Evolutionary conservation across 169 alveolate genomes (phyloP), one percentile per base, ranked within the genome.

Genomic region (Cryptosporidium ubiquitum): DNA sequence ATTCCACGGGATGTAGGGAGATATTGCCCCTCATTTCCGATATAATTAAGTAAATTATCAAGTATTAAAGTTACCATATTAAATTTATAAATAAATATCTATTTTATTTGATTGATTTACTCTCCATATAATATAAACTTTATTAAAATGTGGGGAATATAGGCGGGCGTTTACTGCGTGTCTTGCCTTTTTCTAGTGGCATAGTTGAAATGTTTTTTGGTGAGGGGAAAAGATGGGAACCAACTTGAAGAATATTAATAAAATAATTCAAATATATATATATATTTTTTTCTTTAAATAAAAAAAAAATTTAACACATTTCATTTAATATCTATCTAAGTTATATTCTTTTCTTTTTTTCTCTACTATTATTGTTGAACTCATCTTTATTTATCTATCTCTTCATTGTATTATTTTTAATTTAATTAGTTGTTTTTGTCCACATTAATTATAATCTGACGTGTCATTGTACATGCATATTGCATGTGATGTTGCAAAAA

Each of bases 1-100:
- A 29, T 42, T 29, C 89, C 89, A 61, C 75, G 37, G 66, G 29
- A 35, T 64, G 58, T 73, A 55, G 85, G 70, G 57, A 55, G 85
- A 73, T 73, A 73, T 73, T 73, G 85, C 85, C 85, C 85, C 85
- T 73, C 85, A 52, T 7, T 37, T 23, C 3, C 3, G 58, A 55
- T 14, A n/a, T n/a, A 26, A 57, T 20, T 52, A 7, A 51, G 49
- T 44, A 44, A 47, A 37, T 26, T 16, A 10, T 26, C 18, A 42
- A n/a, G 35, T 33, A 70, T 37, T 14, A 1, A 3, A 20, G 40
- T 70, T 44, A 23, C 10, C 6, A 2, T 5, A 68, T 3, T 14
- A 35, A 20, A 40, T 31, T 39, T 3, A 23, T 37, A 14, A 14
- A 12, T 39, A 68, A 31, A 55, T 55, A 20, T 26, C 20, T 26